These are phyloP conservation scores for Veloporphyrellus conicus DNA, from an alignment of 1,284 basidiomycete genomes.

Conservation along the genomic window DNA sequence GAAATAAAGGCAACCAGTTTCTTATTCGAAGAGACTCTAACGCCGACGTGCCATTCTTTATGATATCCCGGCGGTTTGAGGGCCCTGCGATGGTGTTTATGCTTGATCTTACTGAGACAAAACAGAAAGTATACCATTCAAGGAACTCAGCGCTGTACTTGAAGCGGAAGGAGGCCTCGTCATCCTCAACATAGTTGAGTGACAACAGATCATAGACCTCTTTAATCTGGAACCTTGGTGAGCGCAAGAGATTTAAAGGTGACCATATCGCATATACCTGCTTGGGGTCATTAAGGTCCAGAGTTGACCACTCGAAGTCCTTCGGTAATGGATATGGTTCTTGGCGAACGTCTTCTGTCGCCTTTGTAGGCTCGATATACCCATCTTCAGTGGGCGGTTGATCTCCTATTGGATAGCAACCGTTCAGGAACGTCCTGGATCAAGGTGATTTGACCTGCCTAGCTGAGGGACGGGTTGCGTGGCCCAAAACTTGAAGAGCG, in stretches of 20 bases:
- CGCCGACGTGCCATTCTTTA: constrained; percentile 94
- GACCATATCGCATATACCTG: constrained; percentile 47
- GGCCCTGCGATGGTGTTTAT: constrained; percentile 59
- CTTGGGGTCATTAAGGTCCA: constrained; percentile 76
- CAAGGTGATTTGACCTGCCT: constrained; percentile 40
- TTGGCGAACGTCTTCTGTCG: constrained; percentile 76
- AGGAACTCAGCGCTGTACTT: constrained; percentile 95
- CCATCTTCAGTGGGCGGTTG: constrained; percentile 71
- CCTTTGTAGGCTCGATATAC: constrained; percentile 81
- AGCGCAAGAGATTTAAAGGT: background rate
- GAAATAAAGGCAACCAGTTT: constrained; percentile 98
- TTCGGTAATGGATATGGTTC: constrained; percentile 86
- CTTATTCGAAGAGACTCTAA: constrained; percentile 83
- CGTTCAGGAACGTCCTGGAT: constrained; percentile 2
- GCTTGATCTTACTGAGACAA: background rate
- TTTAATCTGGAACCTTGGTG: constrained; percentile 54
- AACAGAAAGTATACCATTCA: constrained; percentile 63
- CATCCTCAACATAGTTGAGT: constrained; percentile 95
- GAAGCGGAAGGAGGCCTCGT: constrained; percentile 93
- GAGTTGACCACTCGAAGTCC: constrained; percentile 88
- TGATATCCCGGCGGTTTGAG: constrained; percentile 90
- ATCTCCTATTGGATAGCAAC: constrained; percentile 48
- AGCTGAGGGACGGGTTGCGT: constrained; percentile 93
- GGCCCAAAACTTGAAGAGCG: constrained; percentile 74
- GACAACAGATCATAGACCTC: constrained; percentile 93